These are phyloP conservation scores for Vigna nakashimae DNA, from an alignment of 306 rosid genomes.

Conservation along the genomic window DNA sequence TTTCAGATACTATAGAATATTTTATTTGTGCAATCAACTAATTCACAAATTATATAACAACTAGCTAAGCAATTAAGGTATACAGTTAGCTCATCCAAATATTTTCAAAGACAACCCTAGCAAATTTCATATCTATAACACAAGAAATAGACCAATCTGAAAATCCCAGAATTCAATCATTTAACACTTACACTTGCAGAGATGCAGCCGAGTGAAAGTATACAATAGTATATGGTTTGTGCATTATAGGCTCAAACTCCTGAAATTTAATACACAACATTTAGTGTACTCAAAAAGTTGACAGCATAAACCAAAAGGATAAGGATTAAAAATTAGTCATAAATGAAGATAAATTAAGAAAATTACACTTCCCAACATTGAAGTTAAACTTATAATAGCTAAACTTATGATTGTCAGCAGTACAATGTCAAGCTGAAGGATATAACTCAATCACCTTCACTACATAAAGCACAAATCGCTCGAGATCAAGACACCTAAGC, in stretches of 20 bases:
- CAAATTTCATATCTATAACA: slow-evolving; percentile 5
- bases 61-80: slow-evolving; percentile 17
- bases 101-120: slow-evolving; percentile 8
- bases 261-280: slow-evolving; percentile 51
- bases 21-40: slow-evolving; percentile 18
- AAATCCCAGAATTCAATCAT: slow-evolving; percentile 39
- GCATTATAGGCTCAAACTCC: slow-evolving; percentile 98
- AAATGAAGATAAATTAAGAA: slow-evolving; percentile 23
- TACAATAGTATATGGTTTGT: slow-evolving; percentile 91
- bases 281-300: slow-evolving; percentile 33
- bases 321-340: not conserved
- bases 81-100: slow-evolving; percentile 18
- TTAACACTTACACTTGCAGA: slow-evolving; percentile 81
- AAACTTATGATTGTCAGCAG: slow-evolving; percentile 10
- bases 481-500: slow-evolving; percentile 94
- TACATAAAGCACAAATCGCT: slow-evolving; percentile 83
- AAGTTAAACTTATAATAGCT: slow-evolving; percentile 32
- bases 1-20: slow-evolving; percentile 19
- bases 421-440: slow-evolving; percentile 38
- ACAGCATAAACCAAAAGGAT: not conserved
- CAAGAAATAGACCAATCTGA: slow-evolving; percentile 22
- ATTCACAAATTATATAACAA: slow-evolving; percentile 33
- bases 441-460: slow-evolving; percentile 71
- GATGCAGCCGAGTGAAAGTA: slow-evolving; percentile 98
- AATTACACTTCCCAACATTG: slow-evolving; percentile 27